These are phyloP conservation scores for Dimargaris xerosporica DNA, from an alignment of 192 early-diverging fungal species.

Conservation along the genomic window DNA sequence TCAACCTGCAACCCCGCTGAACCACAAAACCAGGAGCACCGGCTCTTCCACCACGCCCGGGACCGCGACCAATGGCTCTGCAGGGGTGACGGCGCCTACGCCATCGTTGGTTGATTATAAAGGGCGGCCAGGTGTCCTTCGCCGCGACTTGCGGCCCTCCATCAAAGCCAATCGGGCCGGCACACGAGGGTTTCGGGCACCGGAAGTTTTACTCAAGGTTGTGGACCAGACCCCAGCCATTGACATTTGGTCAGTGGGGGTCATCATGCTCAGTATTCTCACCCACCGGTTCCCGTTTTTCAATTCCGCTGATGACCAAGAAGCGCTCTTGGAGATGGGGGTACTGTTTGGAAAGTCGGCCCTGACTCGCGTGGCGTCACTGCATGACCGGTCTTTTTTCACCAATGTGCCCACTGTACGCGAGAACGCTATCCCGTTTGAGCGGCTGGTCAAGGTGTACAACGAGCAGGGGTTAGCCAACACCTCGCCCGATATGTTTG, in stretches of 20 bases:
- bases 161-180: slow-evolving; percentile 73
- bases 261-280: slow-evolving; percentile 66
- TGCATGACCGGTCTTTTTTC: slow-evolving; percentile 26
- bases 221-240: slow-evolving; percentile 62
- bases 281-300: slow-evolving; percentile 83
- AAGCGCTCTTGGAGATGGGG: slow-evolving; percentile 73
- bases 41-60: background rate
- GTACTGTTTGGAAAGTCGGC: slow-evolving; percentile 58
- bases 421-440: slow-evolving; percentile 26
- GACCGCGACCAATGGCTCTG: too few relatives aligned
- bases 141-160: slow-evolving; percentile 34
- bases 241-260: slow-evolving; percentile 88
- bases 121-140: slow-evolving; percentile 25
- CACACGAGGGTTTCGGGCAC: slow-evolving; percentile 84
- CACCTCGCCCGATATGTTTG: slow-evolving; percentile 31
- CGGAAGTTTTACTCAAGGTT: slow-evolving; percentile 79
- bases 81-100: background rate
- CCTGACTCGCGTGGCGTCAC: slow-evolving; percentile 52
- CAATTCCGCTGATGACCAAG: slow-evolving; percentile 66
- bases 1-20: background rate
- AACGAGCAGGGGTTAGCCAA: slow-evolving; percentile 20
- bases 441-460: slow-evolving; percentile 28
- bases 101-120: slow-evolving; percentile 17
- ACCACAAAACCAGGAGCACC: background rate
- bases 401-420: slow-evolving; percentile 30